Conservation (phyloP, 371 early-diverging fungal species). For the Actinomortierella wolfii region DNA sequence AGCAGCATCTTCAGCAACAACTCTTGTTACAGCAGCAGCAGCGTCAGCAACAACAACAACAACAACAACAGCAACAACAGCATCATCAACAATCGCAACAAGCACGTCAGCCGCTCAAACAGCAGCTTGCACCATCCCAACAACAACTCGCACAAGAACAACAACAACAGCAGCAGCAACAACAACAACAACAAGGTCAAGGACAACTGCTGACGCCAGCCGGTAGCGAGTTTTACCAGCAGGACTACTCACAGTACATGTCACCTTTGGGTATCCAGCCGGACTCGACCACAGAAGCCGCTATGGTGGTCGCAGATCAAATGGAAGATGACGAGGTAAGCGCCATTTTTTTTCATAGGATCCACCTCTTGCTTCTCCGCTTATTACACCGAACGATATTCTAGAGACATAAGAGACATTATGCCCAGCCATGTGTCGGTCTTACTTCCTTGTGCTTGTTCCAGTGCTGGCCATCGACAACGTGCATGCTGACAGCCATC, state of each 20-base stretch:
- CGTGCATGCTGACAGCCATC: neutral
- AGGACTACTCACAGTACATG: constrained; percentile 29
- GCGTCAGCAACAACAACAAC: constrained; percentile 19
- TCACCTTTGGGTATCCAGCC: constrained; percentile 32
- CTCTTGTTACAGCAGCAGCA: constrained; percentile 16
- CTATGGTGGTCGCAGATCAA: constrained; percentile 24
- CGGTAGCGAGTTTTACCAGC: constrained; percentile 28
- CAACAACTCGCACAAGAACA: constrained; percentile 9
- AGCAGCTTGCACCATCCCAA: constrained; percentile 3
- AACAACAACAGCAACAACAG: constrained; percentile 12
- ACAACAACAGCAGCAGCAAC: constrained; percentile 6
- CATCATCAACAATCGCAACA: constrained; percentile 20
- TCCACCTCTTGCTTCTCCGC: no score
- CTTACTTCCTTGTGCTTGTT: no score
- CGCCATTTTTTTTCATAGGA: neutral
- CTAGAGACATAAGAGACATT: no score
- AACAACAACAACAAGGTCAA: constrained; percentile 24
- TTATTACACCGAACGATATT: no score
- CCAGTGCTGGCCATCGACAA: no score
- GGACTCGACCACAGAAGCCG: constrained; percentile 11
- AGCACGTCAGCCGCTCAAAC: constrained; percentile 9
- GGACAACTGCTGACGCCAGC: constrained; percentile 27
- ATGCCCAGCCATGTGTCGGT: no score
- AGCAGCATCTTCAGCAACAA: constrained; percentile 18
- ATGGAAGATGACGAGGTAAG: constrained; percentile 40